Percentiles rank a stretch among this genome's conserved stretches.
Evolutionary conservation across 148 eudicot genomes (phyloP).

Genomic region (Rhododendron mucronatum): DNA sequence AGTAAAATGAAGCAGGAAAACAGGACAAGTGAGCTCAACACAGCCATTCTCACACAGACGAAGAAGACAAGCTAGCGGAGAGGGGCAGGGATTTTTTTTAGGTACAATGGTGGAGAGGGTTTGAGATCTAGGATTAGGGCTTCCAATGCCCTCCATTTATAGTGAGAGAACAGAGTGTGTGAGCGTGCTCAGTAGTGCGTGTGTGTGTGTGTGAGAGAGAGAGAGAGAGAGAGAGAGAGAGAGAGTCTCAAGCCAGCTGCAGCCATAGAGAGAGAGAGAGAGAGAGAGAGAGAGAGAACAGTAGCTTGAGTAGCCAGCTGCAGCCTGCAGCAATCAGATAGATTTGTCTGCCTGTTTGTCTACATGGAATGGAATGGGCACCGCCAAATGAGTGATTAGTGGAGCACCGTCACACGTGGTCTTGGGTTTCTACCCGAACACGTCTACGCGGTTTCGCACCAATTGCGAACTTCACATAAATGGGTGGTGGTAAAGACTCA

Average conservation of each 20-base stretch:
- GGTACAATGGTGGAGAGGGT: not conserved
- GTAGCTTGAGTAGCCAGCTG: no score
- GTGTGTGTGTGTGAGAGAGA: not conserved
- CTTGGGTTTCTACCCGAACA: no score
- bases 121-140: not conserved
- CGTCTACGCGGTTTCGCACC: no score
- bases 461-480: no score
- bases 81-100: not conserved
- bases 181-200: not conserved
- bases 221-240: not conserved
- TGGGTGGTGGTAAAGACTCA: no score
- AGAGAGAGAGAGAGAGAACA: no score
- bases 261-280: no score
- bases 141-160: not conserved
- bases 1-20: constrained; percentile 24
- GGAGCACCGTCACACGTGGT: no score
- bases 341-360: not conserved
- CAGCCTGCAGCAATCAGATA: no score
- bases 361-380: not conserved
- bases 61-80: not conserved
- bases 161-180: not conserved
- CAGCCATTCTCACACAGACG: constrained; percentile 19
- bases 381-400: not conserved
- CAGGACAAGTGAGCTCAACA: constrained; percentile 20
- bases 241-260: not conserved